These are phyloP conservation scores for Leishmania martiniquensis DNA, from an alignment of 208 protist genomes.

Conservation along the genomic window DNA sequence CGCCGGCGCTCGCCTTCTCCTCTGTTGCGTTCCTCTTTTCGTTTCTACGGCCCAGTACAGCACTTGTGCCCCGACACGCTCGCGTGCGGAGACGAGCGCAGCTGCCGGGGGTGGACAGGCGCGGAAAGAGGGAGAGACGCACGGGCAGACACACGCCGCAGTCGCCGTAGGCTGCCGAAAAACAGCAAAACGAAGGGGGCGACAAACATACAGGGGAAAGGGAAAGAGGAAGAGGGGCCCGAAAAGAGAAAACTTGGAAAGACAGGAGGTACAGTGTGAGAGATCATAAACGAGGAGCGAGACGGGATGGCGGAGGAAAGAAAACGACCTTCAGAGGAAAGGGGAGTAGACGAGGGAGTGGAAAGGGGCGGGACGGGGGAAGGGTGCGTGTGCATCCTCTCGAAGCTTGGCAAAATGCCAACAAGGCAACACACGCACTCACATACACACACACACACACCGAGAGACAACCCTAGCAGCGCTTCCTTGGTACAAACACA, in stretches of 20 bases:
- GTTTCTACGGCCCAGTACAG: slow-evolving; percentile 4
- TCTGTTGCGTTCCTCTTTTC: too few relatives aligned
- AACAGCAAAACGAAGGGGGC: not conserved
- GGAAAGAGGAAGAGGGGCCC: not conserved
- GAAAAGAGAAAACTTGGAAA: not conserved
- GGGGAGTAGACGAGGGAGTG: too few relatives aligned
- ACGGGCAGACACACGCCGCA: not conserved
- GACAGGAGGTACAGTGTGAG: not conserved
- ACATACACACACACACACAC: not conserved
- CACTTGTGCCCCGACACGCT: not conserved
- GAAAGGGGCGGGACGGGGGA: too few relatives aligned
- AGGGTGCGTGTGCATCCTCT: not conserved
- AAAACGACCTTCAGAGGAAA: not conserved
- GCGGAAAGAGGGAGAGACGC: not conserved
- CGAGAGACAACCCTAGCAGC: not conserved
- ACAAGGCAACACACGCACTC: not conserved
- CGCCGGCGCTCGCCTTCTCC: not conserved
- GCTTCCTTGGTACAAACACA: not conserved
- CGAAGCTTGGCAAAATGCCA: not conserved
- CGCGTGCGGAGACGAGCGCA: not conserved
- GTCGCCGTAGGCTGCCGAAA: not conserved
- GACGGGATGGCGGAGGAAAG: not conserved
- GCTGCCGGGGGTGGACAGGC: not conserved
- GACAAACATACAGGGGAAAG: not conserved
- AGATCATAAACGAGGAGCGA: not conserved